Conservation (phyloP, 176 grass and related monocot genomes). For the Alloteropsis semialata region DNA sequence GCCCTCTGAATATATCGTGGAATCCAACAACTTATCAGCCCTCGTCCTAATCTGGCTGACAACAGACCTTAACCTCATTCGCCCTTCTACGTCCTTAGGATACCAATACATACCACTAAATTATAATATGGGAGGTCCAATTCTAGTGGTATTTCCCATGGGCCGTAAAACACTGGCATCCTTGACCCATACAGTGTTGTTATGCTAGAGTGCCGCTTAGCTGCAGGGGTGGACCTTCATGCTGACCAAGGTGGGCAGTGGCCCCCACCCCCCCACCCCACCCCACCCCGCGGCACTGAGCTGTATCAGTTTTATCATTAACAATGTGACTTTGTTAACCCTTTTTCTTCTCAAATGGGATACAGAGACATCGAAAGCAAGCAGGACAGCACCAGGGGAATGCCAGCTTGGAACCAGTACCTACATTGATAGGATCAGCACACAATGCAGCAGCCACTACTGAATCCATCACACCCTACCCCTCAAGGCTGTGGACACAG, state of each 20-base stretch:
- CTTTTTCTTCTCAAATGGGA: conserved; percentile 15
- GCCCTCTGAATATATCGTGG: not conserved
- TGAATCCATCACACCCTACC: conserved; percentile 3
- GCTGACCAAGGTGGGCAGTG: too few relatives aligned
- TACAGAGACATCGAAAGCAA: conserved; percentile 34
- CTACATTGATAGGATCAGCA: not conserved
- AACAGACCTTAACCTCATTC: not conserved
- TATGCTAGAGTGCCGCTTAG: not conserved
- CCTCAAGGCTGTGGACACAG: not conserved
- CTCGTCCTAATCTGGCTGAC: not conserved
- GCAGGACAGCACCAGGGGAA: not conserved
- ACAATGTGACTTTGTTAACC: not conserved
- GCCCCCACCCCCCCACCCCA: too few relatives aligned
- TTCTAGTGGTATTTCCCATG: not conserved
- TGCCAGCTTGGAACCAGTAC: not conserved
- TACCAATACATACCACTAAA: not conserved
- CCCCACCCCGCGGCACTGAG: too few relatives aligned
- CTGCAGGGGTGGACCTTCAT: too few relatives aligned
- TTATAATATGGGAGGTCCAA: not conserved
- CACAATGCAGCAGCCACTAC: not conserved
- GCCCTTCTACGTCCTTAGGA: not conserved
- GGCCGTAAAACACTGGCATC: not conserved
- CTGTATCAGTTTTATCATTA: conserved; percentile 18
- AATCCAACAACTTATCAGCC: not conserved
- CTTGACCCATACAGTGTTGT: not conserved